Evolutionary conservation across 2,329 filamentous ascomycete genomes (phyloP).

Genomic region (Ophiostoma himal-ulmi): DNA sequence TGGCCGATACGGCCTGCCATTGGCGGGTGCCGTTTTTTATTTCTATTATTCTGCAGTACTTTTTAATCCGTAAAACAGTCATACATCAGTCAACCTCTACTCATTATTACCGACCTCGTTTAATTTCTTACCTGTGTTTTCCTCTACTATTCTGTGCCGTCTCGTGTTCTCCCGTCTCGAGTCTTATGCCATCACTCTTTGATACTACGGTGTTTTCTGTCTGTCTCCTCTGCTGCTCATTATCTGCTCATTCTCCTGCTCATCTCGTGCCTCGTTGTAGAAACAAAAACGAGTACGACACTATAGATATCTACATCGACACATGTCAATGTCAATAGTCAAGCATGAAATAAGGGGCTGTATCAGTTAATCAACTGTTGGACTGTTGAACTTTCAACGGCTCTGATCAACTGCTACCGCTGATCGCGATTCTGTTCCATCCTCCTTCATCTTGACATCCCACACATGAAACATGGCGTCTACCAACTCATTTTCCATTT

Average conservation of each 20-base stretch:
- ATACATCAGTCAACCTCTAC: not conserved
- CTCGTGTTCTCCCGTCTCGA: not conserved
- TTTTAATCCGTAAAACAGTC: constrained; percentile 2
- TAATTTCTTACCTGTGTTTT: not conserved
- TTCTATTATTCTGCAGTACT: constrained; percentile 7
- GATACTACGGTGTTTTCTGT: not conserved
- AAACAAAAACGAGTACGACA: not conserved
- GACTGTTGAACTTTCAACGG: not conserved
- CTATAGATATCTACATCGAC: no score
- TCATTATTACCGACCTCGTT: not conserved
- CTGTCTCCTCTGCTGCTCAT: not conserved
- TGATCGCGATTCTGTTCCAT: not conserved
- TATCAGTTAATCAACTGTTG: not conserved
- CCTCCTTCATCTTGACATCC: constrained; percentile 8
- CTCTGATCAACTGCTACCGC: not conserved
- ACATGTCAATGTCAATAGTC: no score
- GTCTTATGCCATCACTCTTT: not conserved
- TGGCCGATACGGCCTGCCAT: constrained; percentile 23
- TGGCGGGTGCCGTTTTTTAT: constrained; percentile 15
- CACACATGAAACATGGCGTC: constrained; percentile 1
- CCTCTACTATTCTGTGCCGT: not conserved
- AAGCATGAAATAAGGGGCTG: not conserved
- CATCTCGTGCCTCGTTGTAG: not conserved
- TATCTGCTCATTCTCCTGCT: not conserved
- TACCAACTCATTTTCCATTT: not conserved